Conservation (phyloP, 345 rosid genomes). For the Excoecaria agallocha region DNA sequence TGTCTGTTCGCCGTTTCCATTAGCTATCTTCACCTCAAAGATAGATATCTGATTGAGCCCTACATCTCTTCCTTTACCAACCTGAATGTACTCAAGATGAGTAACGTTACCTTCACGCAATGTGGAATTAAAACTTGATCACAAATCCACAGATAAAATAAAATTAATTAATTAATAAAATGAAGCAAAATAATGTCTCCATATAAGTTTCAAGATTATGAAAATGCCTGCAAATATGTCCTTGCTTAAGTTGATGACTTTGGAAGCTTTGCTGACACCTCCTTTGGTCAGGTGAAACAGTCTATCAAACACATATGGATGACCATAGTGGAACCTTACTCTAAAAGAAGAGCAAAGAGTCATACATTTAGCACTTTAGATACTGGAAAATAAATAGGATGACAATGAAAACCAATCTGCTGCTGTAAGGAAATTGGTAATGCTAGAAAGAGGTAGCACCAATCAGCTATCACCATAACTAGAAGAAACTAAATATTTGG, state of each 20-base stretch:
- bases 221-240: conserved; percentile 87
- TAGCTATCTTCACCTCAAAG: conserved; percentile 98
- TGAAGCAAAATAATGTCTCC: neutral
- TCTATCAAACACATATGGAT: conserved; percentile 98
- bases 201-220: neutral
- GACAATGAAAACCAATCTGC: neutral
- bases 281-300: conserved; percentile 97
- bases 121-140: conserved; percentile 87
- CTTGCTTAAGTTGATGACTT: conserved; percentile 91
- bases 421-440: neutral
- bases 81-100: conserved; percentile 99
- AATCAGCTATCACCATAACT: neutral
- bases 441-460: neutral
- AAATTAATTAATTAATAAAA: neutral
- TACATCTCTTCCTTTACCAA: conserved; percentile 98
- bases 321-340: conserved; percentile 99
- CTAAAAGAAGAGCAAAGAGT: conserved; percentile 33
- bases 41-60: conserved; percentile 96
- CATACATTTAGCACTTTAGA: neutral
- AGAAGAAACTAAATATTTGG: neutral
- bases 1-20: conserved; percentile 98
- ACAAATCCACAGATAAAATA: too few species aligned
- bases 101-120: conserved; percentile 99
- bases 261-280: conserved; percentile 97
- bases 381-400: neutral